Conservation (phyloP, 2,329 filamentous ascomycete species). For the Fusarium drepaniforme region DNA sequence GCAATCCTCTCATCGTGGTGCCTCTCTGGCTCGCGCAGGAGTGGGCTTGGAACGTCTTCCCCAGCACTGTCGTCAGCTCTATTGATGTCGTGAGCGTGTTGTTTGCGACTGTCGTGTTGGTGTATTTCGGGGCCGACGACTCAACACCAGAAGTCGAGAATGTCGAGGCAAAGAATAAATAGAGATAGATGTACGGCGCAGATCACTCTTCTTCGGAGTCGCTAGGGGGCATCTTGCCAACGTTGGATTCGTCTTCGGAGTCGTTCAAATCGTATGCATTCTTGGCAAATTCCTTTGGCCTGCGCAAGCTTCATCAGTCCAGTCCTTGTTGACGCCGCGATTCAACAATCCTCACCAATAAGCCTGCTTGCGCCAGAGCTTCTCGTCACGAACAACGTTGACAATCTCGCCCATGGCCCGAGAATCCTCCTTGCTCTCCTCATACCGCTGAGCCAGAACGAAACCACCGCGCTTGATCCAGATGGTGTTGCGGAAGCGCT, state of each 20-base stretch:
- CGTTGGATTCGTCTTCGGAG: conserved; percentile 81
- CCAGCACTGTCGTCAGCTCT: conserved; percentile 74
- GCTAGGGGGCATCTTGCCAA: conserved; percentile 87
- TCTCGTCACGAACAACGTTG: conserved; percentile 93
- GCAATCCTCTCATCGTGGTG: conserved; percentile 76
- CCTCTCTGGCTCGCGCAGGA: conserved; percentile 83
- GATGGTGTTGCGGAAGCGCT: conserved; percentile 90
- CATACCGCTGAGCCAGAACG: conserved; percentile 81
- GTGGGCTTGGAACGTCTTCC: conserved; percentile 94
- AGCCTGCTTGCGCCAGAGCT: conserved; percentile 86
- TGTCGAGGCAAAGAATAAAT: conserved; percentile 48
- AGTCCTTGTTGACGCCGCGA: conserved; percentile 15
- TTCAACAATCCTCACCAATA: conserved; percentile 75
- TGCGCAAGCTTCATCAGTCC: conserved; percentile 49
- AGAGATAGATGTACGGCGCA: conserved; percentile 32
- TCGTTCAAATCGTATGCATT: conserved; percentile 71
- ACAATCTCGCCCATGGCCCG: conserved; percentile 90
- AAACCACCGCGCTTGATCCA: conserved; percentile 93
- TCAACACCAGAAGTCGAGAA: conserved; percentile 46
- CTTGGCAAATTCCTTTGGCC: conserved; percentile 85
- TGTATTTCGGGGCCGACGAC: conserved; percentile 69
- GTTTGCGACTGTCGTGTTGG: conserved; percentile 72
- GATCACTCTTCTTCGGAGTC: conserved; percentile 74
- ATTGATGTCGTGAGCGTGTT: conserved; percentile 77
- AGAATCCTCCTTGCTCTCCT: conserved; percentile 75